phyloP scores from a whole-genome alignment of 768 basidiomycete species.

The Trametes coccinea region DNA sequence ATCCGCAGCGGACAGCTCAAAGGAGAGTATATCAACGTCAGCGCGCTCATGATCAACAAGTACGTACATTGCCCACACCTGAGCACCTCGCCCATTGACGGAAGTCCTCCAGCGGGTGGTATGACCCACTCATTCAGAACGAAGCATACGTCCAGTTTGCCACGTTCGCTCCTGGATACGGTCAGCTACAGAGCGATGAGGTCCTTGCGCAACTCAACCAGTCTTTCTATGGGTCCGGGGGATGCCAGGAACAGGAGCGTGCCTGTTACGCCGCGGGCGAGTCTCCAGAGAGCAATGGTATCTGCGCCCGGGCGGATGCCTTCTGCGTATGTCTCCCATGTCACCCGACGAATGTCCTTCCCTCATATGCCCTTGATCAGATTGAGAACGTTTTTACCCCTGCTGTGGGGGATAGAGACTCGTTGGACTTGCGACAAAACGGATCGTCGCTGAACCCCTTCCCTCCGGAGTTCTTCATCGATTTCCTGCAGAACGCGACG shows the following conservation, averaged over 20 bases:
- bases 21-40: conserved; percentile 54
- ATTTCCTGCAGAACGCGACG: conserved; percentile 41
- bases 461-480: conserved; percentile 57
- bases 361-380: conserved; percentile 30
- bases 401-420: conserved; percentile 53
- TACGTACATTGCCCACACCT: conserved; percentile 1
- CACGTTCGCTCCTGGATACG: conserved; percentile 64
- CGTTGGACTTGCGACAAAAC: conserved; percentile 60
- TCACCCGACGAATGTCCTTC: neutral
- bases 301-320: conserved; percentile 52
- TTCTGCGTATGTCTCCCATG: conserved; percentile 48
- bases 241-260: conserved; percentile 55
- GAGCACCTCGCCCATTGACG: neutral
- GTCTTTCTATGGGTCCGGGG: conserved; percentile 47
- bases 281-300: conserved; percentile 43
- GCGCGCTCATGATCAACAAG: conserved; percentile 57
- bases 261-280: conserved; percentile 59
- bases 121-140: conserved; percentile 63
- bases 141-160: conserved; percentile 62
- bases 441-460: conserved; percentile 43
- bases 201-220: conserved; percentile 49
- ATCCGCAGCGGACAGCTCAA: conserved; percentile 46
- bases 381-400: conserved; percentile 48
- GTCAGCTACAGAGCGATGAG: conserved; percentile 52
- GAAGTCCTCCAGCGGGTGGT: conserved; percentile 52